These are phyloP conservation scores for Scleroderma citrinum DNA, from an alignment of 768 basidiomycete genomes.

Conservation along the genomic window DNA sequence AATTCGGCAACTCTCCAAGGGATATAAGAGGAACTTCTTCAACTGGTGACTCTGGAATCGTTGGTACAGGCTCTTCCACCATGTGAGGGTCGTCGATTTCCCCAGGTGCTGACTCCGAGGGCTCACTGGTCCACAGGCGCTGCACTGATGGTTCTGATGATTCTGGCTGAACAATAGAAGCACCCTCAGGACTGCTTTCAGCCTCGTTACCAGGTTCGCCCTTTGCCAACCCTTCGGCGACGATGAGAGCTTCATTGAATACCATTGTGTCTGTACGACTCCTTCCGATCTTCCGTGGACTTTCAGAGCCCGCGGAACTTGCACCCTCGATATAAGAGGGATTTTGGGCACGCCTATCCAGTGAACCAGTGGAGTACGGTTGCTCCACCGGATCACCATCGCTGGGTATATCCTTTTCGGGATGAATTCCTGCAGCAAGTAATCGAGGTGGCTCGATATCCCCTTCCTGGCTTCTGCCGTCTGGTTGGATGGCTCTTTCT, in stretches of 20 bases:
- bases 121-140: constrained; percentile 9
- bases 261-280: constrained; percentile 74
- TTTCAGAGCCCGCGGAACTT: constrained; percentile 23
- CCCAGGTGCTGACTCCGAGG: constrained; percentile 17
- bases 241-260: constrained; percentile 39
- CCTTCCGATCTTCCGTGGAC: constrained; percentile 45
- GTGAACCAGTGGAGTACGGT: constrained; percentile 3
- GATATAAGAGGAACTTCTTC: constrained; percentile 23
- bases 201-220: constrained; percentile 5
- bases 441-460: constrained; percentile 36
- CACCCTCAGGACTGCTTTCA: constrained; percentile 1
- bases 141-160: constrained; percentile 1
- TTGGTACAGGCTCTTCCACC: constrained; percentile 12
- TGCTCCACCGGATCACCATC: constrained; percentile 8
- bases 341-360: constrained; percentile 14
- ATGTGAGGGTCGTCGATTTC: constrained; percentile 16
- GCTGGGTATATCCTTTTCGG: constrained; percentile 10
- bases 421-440: constrained; percentile 36
- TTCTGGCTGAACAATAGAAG: constrained; percentile 10
- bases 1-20: constrained; percentile 13
- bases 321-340: constrained; percentile 16
- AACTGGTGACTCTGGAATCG: constrained; percentile 21
- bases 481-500: constrained; percentile 30
- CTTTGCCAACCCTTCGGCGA: constrained; percentile 35
- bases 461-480: constrained; percentile 18